Base-by-base conservation (phyloP, 176 grass and related monocot species). In the Zizania latifolia region DNA sequence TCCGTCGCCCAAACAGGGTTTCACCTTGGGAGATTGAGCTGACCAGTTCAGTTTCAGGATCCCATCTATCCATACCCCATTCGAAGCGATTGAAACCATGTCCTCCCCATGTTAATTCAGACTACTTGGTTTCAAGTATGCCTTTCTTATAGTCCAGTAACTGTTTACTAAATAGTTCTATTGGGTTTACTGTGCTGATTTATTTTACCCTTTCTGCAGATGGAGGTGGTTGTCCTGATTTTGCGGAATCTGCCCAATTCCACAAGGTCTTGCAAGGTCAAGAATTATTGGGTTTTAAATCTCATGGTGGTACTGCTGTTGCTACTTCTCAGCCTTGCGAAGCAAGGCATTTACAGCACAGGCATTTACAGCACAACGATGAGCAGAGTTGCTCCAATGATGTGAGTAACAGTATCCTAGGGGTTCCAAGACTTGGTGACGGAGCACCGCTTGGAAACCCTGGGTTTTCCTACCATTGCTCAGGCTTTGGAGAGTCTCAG, bases 251-350 rank as follows among this genome's bases (percentile, higher is more conserved):
- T 87, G 60, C 95, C 59, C 88, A 83, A 78, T 84, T 99, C 84
- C 84, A 83, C 84, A 98, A 92, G 95, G 95, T 99, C 95, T 99
- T 99, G 91, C 95, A 99, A 99, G 95, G 95, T 99, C 95, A 99
- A 99, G 95, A 99, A 99, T 89, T 88, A 61, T 43, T 75, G 33
- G 86, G 89, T 84, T 84, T 90, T 58, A 79, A 62, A 81, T 78
- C 91, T 81, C 79, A 76, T 71, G 71, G 73, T 41, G 83, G 75
- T 63, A 54, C 78, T 87, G 76, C 81, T 75, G 63, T 71, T 80
- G 31, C 87, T 85, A 64, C 83, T 89, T 67, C 90, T 75, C 90
- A 83, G 56, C 72, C 53, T 59, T 77, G 62, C 59, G 86, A 86
- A 77, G 80, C 74, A 73, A 78, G 84, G 60, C 85, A 78, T 44